Conservation (phyloP, 768 basidiomycete genomes). For the Terana coerulea region DNA sequence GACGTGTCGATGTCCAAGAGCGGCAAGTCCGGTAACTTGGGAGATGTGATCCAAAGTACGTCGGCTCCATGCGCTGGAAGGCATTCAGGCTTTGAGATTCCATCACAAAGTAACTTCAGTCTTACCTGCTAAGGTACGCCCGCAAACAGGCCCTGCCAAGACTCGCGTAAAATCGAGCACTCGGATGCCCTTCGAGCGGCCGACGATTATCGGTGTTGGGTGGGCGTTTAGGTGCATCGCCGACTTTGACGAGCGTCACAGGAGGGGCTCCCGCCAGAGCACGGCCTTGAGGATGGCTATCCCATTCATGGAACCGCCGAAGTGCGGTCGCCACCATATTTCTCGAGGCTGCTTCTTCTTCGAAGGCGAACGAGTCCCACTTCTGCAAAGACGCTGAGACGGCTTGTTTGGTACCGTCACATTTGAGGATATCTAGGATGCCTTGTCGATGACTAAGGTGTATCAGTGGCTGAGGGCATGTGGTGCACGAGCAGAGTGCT, state of each 20-base stretch:
- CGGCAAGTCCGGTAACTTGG: conserved; percentile 48
- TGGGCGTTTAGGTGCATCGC: conserved; percentile 39
- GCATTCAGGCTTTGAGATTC: neutral
- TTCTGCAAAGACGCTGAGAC: conserved; percentile 35
- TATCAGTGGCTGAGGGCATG: neutral
- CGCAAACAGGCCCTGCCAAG: conserved; percentile 54
- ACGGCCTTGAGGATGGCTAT: conserved; percentile 43
- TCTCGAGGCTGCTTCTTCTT: conserved; percentile 39
- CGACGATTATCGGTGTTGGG: conserved; percentile 6
- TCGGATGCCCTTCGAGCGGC: conserved; percentile 46
- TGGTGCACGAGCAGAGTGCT: neutral
- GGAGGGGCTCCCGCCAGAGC: conserved; percentile 38
- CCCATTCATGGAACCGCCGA: conserved; percentile 48
- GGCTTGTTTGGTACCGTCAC: conserved; percentile 31
- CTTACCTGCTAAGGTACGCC: conserved; percentile 52
- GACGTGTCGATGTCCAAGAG: conserved; percentile 54
- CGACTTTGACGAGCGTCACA: conserved; percentile 42
- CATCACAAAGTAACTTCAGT: neutral
- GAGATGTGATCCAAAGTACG: conserved; percentile 52
- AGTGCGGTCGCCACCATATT: conserved; percentile 50
- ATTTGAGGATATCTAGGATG: conserved; percentile 41
- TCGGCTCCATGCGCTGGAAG: conserved; percentile 52
- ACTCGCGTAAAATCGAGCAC: conserved; percentile 60
- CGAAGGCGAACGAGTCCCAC: conserved; percentile 45
- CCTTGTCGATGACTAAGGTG: conserved; percentile 44